Conservation (phyloP, 2,329 filamentous ascomycete genomes). For the Cordyceps sp. region DNA sequence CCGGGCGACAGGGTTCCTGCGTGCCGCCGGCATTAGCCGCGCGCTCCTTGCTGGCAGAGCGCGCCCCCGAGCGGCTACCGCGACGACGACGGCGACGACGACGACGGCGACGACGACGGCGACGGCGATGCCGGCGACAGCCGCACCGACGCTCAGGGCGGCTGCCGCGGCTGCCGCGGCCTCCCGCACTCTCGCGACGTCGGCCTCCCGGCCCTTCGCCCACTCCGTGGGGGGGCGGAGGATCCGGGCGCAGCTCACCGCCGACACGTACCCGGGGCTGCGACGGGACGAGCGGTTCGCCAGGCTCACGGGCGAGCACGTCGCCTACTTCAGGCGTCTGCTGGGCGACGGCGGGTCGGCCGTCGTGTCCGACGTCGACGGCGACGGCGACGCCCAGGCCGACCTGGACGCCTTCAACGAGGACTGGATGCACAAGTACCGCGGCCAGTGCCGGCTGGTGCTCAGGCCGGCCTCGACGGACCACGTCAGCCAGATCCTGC, state of each 20-base stretch:
- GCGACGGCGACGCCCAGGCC: conserved; percentile 52
- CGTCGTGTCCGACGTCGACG: conserved; percentile 52
- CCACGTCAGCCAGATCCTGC: conserved; percentile 78
- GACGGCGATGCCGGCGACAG: no score
- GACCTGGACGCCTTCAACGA: conserved; percentile 87
- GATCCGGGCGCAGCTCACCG: conserved; percentile 53
- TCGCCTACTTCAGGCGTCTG: conserved; percentile 66
- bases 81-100: no score
- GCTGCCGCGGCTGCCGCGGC: not conserved
- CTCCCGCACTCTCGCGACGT: conserved; percentile 5
- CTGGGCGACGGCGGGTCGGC: conserved; percentile 57
- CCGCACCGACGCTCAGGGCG: no score
- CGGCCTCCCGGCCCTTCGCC: conserved; percentile 11
- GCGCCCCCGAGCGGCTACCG: no score
- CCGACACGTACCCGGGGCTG: conserved; percentile 71
- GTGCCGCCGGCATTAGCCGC: not conserved
- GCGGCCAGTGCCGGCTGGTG: conserved; percentile 74
- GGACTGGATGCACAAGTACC: conserved; percentile 99
- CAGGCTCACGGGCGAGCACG: conserved; percentile 59
- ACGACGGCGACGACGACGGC: no score
- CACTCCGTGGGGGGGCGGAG: conserved; percentile 6
- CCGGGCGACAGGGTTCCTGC: not conserved
- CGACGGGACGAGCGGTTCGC: conserved; percentile 65
- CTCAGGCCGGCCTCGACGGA: conserved; percentile 72
- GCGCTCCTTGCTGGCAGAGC: no score